Base-by-base conservation (phyloP, 2,329 filamentous ascomycete genomes). In the Fusarium circinatum region DNA sequence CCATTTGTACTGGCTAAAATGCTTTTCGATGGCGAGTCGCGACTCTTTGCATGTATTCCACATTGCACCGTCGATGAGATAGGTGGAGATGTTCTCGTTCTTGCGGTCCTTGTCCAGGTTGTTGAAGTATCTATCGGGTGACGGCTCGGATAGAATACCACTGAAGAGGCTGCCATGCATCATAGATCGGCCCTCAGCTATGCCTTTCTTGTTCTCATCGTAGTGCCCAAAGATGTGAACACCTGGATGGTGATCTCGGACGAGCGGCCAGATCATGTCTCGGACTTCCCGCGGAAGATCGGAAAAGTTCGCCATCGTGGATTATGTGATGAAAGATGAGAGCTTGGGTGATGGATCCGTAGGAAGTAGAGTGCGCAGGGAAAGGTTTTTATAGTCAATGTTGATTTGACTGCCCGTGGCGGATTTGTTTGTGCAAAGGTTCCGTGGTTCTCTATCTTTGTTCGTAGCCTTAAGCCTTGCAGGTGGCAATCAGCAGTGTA, bases 31-130 rank as follows among this genome's bases (percentile, higher is more conserved):
- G 4, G 69, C 10, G 12, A 44, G n/a, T 13, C 58, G 47, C 1
- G 69, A 73, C 36, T 72, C 60, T 54, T 66, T 72, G 26, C 65
- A 73, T 30, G 61, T 62, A 7, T 45, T 61, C 68, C 65, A 73
- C 28, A 72, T 20, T 17, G 68, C 68, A 1, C 54, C 57, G n/a
- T 73, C 70, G 9, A 61, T 41, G 12, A 70, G 30, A 24, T 70
- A 73, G 6, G 55, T 64, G 10, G 71, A 73, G 2, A 38, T 8
- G 18, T 69, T 63, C 13, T 42, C 71, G n/a, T 45, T 41, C 4
- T 11, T 14, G 36, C 42, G 30, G 7, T 22, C 8, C 36, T n/a
- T 22, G 22, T 62, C 15, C 22, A 24, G 28, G 11, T 10, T 61
- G 15, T 7, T 1, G 12, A 45, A 30, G 32, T n/a, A 54, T 48